Base-by-base conservation (phyloP, 805 yeast genomes). In the Lipomyces mesembrius region DNA sequence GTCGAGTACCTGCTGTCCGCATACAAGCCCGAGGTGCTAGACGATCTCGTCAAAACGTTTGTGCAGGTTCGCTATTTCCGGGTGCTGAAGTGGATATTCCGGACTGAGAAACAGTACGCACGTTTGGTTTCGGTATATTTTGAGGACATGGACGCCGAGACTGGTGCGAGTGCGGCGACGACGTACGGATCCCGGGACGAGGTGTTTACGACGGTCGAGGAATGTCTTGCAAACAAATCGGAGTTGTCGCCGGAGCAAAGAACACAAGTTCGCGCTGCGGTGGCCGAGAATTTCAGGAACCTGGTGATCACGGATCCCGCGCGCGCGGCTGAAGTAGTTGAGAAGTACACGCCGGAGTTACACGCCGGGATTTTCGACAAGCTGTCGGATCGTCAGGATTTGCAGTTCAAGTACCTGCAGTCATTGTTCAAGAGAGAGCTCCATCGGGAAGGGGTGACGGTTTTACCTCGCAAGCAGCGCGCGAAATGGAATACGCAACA, bases 1-100 rank as follows among this genome's bases (percentile, higher is more conserved):
- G 76, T 92, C 9, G 91, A 88, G 72, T 84, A 92, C 58, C 75
- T 95, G 20, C 75, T 94, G 0, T 85, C 96, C 0, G 81, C 82
- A 0, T 89, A 88, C 74, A 86, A 84, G 61, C 91, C 94, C 0
- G 78, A 83, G 0, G 82, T 86, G 71, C 79, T 84, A 29, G 81
- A 82, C 1, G 77, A 76, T 25, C 75, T 91, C 55, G 75, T 87
- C 8, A 81, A 81, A 20, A 79, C 83, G 59, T 79, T 91, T 61
- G 83, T 83, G 59, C 80, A 83, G 37, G 87, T 87, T 1, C 82
- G 83, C 14, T 90, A 85, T 74, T 82, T 81, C 72, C 81, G 84
- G 52, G 92, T 89, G 0, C 79, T 92, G 57, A 81, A 87, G 64
- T 80, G 83, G 59, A 71, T 90, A 2, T 89, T 87, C 74, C 77